These are phyloP conservation scores for Rosa hybrid DNA, from an alignment of 331 rosid species.

Conservation along the genomic window DNA sequence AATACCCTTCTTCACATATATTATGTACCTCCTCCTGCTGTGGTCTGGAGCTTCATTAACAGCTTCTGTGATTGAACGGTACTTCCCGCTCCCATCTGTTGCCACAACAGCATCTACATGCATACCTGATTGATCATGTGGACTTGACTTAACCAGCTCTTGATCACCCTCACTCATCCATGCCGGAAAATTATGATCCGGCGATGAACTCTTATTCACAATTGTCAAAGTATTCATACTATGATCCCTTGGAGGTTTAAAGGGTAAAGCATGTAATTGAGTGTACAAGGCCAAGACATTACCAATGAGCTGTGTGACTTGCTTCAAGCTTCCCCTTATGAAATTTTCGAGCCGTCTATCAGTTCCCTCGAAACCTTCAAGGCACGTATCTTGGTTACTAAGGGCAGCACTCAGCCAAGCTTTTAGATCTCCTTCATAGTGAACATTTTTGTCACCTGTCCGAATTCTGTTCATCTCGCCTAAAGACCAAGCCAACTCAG, in stretches of 20 bases:
- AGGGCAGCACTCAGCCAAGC: constrained; percentile 97
- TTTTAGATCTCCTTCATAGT: constrained; percentile 65
- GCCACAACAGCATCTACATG: constrained; percentile 65
- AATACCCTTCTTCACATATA: constrained; percentile 70
- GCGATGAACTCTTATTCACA: constrained; percentile 6
- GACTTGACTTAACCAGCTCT: constrained; percentile 47
- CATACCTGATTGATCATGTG: constrained; percentile 22
- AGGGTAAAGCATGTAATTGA: constrained; percentile 61
- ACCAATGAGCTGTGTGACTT: constrained; percentile 81
- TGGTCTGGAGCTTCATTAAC: constrained; percentile 68
- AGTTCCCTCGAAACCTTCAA: constrained; percentile 96
- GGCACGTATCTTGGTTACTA: constrained; percentile 94
- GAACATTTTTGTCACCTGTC: constrained; percentile 40
- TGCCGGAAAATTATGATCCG: constrained; percentile 44
- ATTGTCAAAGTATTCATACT: not conserved
- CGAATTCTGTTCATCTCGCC: constrained; percentile 72
- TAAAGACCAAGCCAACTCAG: constrained; percentile 87
- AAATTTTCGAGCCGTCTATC: constrained; percentile 69
- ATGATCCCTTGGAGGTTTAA: constrained; percentile 44
- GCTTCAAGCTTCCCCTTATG: constrained; percentile 72
- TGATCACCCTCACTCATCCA: constrained; percentile 77
- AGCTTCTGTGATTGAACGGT: constrained; percentile 70
- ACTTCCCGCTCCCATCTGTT: constrained; percentile 78
- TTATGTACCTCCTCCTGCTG: constrained; percentile 58
- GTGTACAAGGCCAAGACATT: constrained; percentile 75